Conservation (phyloP, 257 asterid genomes). For the Phtheirospermum japonicum region DNA sequence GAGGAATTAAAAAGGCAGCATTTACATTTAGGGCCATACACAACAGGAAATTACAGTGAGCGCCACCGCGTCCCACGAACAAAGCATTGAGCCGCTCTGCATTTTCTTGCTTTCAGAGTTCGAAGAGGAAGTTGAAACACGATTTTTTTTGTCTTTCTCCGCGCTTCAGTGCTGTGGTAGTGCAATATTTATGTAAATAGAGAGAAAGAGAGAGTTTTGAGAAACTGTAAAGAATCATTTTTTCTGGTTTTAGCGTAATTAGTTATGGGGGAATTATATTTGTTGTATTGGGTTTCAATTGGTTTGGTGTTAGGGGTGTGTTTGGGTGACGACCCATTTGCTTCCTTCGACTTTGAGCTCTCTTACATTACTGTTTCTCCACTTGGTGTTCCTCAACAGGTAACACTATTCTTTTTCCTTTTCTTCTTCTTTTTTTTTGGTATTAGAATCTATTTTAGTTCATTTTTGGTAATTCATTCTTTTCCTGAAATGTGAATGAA, state of each 20-base stretch:
- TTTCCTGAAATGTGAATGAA: no score
- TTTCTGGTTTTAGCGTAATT: not conserved
- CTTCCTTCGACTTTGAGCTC: slow-evolving; percentile 45
- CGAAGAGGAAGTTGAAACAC: no score
- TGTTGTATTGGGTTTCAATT: slow-evolving; percentile 28
- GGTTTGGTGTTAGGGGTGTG: slow-evolving; percentile 38
- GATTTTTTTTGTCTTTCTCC: no score
- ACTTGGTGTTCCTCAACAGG: slow-evolving; percentile 85
- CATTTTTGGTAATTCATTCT: no score
- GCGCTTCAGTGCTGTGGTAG: no score
- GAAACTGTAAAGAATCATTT: no score
- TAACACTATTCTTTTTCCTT: no score
- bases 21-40: slow-evolving; percentile 6
- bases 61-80: no score
- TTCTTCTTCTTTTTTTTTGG: no score
- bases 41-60: not conserved
- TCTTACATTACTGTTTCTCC: slow-evolving; percentile 73
- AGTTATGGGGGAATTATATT: slow-evolving; percentile 23
- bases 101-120: not conserved
- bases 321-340: slow-evolving; percentile 57
- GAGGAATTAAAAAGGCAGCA: slow-evolving; percentile 13
- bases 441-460: no score
- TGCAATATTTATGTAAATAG: no score
- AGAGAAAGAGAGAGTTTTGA: no score
- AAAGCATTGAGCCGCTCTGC: not conserved